A percentile compares a stretch with the other conserved stretches of the same genome.
phyloP scores from a whole-genome alignment of 441 rosid genomes.

The Corymbia citriodora region DNA sequence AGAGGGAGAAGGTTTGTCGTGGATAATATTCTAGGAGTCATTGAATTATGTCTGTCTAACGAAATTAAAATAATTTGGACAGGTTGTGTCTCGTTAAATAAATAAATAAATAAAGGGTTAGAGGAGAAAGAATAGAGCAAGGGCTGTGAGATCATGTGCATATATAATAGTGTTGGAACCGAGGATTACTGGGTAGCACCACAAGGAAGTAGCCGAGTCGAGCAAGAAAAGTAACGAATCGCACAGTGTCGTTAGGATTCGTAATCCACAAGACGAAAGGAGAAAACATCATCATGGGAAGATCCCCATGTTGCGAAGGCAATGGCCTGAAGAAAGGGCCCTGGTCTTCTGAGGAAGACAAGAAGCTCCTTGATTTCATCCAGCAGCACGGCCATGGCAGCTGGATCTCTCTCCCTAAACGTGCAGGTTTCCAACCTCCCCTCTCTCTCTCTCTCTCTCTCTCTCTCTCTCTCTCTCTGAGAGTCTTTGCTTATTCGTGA shows the following conservation, averaged over 20 bases:
- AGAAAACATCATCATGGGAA: neutral
- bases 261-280: neutral
- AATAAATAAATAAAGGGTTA: neutral
- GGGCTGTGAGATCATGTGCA: neutral
- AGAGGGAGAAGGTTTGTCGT: neutral
- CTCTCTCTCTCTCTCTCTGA: neutral
- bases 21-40: neutral
- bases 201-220: conserved; percentile 11
- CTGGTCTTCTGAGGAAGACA: conserved; percentile 10
- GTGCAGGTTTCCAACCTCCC: neutral
- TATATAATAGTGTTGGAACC: neutral
- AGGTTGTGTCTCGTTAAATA: neutral
- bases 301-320: conserved; percentile 1
- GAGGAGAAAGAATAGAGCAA: neutral
- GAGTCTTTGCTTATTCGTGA: neutral
- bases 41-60: neutral
- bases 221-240: neutral
- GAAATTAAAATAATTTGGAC: neutral
- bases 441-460: neutral
- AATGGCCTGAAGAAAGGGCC: conserved; percentile 9
- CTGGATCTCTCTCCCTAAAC: conserved; percentile 12
- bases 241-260: neutral
- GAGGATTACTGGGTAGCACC: neutral
- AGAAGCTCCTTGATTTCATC: conserved; percentile 5
- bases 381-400: neutral